Base-by-base conservation (phyloP, 2,329 filamentous ascomycete genomes). In the Cladosporium sp. region DNA sequence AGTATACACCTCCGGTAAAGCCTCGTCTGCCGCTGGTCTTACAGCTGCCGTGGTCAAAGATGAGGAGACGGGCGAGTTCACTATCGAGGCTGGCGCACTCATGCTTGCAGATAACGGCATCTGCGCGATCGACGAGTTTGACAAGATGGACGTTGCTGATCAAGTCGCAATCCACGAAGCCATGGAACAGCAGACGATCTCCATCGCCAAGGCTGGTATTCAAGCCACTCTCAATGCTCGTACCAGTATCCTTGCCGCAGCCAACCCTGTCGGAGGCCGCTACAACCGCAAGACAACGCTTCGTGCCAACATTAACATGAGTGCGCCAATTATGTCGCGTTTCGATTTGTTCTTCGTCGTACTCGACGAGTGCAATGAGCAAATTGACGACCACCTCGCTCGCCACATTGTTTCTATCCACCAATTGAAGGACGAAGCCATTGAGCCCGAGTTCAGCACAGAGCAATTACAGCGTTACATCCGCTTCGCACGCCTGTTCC, bases 181-280 rank as follows among this genome's bases (percentile, higher is more conserved):
- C 60, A 99, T 99, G 94, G 94, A 99, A 84, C 94, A 99, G 79
- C 94, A 99, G 76, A 99, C 94, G 5, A 99, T 99, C 65, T 97
- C 92, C 8, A 99, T 99, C 69, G 93, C 94, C 61, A 99, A 99
- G 77, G 94, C 94, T 5, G 94, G 94, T 69, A 99, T 99, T 60
- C 94, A 99, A 73, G 95, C 94, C 3, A 99, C 94, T 0, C 84
- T 99, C 47, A 99, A 99, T 71, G 94, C 94, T 2, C 86, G 94
- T 58, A 97, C 94, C 0, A 94, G 89, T 49, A 97, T 99, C 68
- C 87, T 99, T 15, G 94, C 94, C 0, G 94, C 94, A 6, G 94
- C 94, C 30, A 99, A 99, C 74, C 94, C 94, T 0, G 91, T 99
- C 4, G 91, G 91, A 28, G 94, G 94, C 12, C 86, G 94, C n/a